Percentiles rank a stretch among this genome's conserved stretches.
Conservation (phyloP, 352 stramenopile genomes). For the Pythium myriotylum region DNA sequence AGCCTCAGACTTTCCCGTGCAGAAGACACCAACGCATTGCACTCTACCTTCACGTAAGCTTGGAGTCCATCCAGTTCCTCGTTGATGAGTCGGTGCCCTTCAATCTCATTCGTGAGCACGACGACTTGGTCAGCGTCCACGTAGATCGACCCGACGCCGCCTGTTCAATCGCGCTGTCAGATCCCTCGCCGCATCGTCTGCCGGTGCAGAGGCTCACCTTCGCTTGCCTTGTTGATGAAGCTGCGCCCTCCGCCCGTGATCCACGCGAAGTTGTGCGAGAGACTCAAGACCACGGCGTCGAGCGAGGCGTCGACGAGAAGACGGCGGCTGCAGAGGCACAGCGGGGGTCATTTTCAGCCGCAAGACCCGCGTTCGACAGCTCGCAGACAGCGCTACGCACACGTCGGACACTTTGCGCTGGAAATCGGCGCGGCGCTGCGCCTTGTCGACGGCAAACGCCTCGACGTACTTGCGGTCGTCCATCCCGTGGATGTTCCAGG, state of each 20-base stretch:
- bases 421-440: slow-evolving; percentile 50
- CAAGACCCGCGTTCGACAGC: neutral
- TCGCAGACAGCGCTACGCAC: slow-evolving; percentile 32
- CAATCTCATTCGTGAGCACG: slow-evolving; percentile 74
- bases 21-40: neutral
- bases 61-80: slow-evolving; percentile 67
- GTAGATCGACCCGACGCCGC: slow-evolving; percentile 64
- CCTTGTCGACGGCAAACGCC: slow-evolving; percentile 47
- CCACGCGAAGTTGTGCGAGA: slow-evolving; percentile 72
- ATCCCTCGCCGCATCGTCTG: no score
- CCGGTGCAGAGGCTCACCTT: slow-evolving; percentile 30
- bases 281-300: slow-evolving; percentile 56
- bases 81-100: slow-evolving; percentile 70
- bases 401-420: slow-evolving; percentile 44
- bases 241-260: slow-evolving; percentile 59
- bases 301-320: slow-evolving; percentile 45
- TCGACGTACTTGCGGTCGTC: slow-evolving; percentile 65
- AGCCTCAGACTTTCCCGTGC: neutral
- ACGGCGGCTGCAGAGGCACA: slow-evolving; percentile 34
- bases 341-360: slow-evolving; percentile 3
- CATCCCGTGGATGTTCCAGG: slow-evolving; percentile 28
- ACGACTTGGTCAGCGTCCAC: slow-evolving; percentile 51
- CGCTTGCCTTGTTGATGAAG: slow-evolving; percentile 72
- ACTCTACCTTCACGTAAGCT: slow-evolving; percentile 29
- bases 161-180: no score